Conservation (phyloP, 2,329 filamentous ascomycete species). For the Aspergillus pseudoviridinutans region DNA sequence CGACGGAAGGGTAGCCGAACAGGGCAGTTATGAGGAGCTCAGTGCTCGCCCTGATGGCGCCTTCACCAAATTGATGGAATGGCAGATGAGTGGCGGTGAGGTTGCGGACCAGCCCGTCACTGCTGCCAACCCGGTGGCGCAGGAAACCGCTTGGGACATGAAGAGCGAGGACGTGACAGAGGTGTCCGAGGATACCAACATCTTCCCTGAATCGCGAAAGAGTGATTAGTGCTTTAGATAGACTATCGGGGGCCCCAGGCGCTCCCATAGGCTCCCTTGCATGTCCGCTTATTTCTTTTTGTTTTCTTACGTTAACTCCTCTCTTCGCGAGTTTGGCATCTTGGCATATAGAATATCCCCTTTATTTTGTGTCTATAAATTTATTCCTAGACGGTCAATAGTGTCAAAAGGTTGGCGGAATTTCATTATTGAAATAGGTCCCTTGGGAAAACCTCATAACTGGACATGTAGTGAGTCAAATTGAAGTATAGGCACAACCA, state of each 20-base stretch:
- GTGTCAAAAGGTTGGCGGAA: not conserved
- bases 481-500: not conserved
- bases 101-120: slow-evolving; percentile 20
- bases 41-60: slow-evolving; percentile 71
- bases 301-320: not conserved
- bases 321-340: not conserved
- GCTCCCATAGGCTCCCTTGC: not conserved
- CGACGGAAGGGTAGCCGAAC: slow-evolving; percentile 86
- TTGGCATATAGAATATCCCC: not conserved
- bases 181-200: slow-evolving; percentile 24
- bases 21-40: slow-evolving; percentile 76
- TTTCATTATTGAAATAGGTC: not conserved
- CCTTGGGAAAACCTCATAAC: not conserved
- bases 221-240: slow-evolving; percentile 1
- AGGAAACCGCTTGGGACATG: slow-evolving; percentile 50
- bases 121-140: slow-evolving; percentile 36
- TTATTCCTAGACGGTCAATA: not conserved
- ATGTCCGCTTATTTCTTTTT: slow-evolving; percentile 1
- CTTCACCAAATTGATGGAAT: slow-evolving; percentile 96
- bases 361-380: not conserved
- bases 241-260: not conserved
- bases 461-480: not conserved
- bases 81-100: slow-evolving; percentile 91
- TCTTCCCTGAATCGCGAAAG: not conserved
- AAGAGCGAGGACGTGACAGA: slow-evolving; percentile 34